Percentiles rank a stretch among this genome's conserved stretches.
Evolutionary conservation across 2,329 filamentous ascomycete genomes (phyloP).

Genomic region (Zelopaecilomyces penicillatus): DNA sequence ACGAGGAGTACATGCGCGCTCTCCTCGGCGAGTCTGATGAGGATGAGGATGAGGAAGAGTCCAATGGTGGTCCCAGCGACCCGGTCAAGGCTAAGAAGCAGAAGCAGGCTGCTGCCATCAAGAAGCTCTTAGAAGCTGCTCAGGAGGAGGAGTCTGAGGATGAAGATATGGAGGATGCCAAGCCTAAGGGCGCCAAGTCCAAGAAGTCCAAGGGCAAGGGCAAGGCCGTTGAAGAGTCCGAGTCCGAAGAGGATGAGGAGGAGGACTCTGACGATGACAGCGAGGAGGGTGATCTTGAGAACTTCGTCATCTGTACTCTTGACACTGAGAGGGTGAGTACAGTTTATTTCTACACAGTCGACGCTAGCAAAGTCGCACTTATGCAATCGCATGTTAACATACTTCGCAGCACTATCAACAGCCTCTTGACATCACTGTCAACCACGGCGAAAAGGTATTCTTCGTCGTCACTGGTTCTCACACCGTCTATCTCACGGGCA

Average conservation of each 20-base stretch:
- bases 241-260: constrained; percentile 38
- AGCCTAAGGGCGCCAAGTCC: constrained; percentile 48
- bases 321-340: constrained; percentile 76
- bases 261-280: constrained; percentile 55
- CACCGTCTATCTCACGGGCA: constrained; percentile 86
- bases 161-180: constrained; percentile 68
- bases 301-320: constrained; percentile 91
- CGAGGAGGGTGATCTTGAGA: constrained; percentile 63
- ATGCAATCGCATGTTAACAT: constrained; percentile 17
- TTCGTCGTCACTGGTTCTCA: constrained; percentile 88
- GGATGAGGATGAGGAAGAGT: constrained; percentile 53
- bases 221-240: constrained; percentile 54
- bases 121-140: constrained; percentile 66
- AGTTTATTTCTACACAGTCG: not conserved
- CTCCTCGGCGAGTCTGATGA: constrained; percentile 45
- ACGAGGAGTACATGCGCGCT: constrained; percentile 55
- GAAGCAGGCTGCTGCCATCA: constrained; percentile 65
- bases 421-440: constrained; percentile 84
- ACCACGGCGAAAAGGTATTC: constrained; percentile 81
- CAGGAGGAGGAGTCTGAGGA: constrained; percentile 50
- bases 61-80: constrained; percentile 86
- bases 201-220: constrained; percentile 64
- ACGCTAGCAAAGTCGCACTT: not conserved
- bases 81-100: constrained; percentile 84
- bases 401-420: constrained; percentile 78